Base-by-base conservation (phyloP, 345 rosid species). In the Lumnitzera littorea region DNA sequence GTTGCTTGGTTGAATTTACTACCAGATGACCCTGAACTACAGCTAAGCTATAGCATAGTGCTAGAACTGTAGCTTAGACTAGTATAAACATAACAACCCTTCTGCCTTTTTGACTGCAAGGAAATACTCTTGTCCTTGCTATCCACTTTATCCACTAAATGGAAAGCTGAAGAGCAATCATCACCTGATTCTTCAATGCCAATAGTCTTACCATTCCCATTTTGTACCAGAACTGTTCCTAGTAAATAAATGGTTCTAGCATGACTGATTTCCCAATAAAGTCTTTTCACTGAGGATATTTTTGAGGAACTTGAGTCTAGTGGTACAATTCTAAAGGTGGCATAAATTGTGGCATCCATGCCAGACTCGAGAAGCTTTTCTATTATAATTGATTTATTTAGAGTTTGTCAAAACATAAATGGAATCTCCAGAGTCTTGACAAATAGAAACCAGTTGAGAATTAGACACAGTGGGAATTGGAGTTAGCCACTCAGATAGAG, bases 181-280 rank as follows among this genome's bases (percentile, higher is more conserved):
- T 20, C 61, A 1, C n/a, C 69, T 47, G 80, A 69, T 56, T 56
- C 75, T 60, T 68, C 63, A 17, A 90, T 71, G 0, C 43, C 72
- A 49, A 89, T 72, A 61, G 55, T 46, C 49, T 46, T 15, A 6
- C 67, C 84, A 41, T 60, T 57, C 56, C 78, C 86, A 65, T 76
- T 69, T 14, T 61, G 70, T 61, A 58, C 79, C 27, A 94, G 50
- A 51, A 80, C 51, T 91, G 78, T 86, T 50, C 97, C 96, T 3
- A 97, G 95, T 64, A 77, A 76, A 72, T 81, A 49, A 87, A 87
- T 56, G 96, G 91, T 61, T 94, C 99, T 1, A 90, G 75, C 80
- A 68, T 72, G 51, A 90, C 80, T 11, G 55, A 54, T 72, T 84
- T 72, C 20, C 95, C 91, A 24, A 80, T 72, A 5, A 72, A 58